Evolutionary conservation across 2,329 filamentous ascomycete species (phyloP).

Genomic region (Alternaria panax): DNA sequence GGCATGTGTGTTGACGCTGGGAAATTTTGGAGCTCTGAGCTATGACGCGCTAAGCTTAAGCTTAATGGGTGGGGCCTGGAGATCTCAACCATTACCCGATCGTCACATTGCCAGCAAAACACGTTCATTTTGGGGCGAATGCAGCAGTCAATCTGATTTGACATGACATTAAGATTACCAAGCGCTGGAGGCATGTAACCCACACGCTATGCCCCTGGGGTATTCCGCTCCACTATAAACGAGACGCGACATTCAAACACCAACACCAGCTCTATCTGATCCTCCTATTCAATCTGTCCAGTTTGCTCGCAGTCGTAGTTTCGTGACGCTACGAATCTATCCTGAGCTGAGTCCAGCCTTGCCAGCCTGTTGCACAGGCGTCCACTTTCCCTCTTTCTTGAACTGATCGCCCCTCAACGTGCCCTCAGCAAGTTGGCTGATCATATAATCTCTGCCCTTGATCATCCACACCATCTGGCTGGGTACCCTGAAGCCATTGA

Average conservation of each 20-base stretch:
- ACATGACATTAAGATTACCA: not conserved
- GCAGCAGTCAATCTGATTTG: not conserved
- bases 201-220: not conserved
- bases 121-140: too few species aligned
- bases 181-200: too few species aligned
- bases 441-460: slow-evolving; percentile 55
- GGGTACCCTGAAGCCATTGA: slow-evolving; percentile 49
- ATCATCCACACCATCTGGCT: slow-evolving; percentile 53
- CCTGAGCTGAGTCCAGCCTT: slow-evolving; percentile 34
- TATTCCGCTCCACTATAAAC: slow-evolving; percentile 6
- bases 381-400: slow-evolving; percentile 49
- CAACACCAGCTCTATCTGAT: not conserved
- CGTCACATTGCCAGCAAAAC: not conserved
- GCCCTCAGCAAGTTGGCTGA: slow-evolving; percentile 32
- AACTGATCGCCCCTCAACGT: slow-evolving; percentile 42
- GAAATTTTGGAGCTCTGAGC: slow-evolving; percentile 40
- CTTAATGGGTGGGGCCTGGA: slow-evolving; percentile 20
- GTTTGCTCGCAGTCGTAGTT: not conserved
- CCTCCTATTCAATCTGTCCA: not conserved
- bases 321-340: not conserved
- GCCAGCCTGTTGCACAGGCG: slow-evolving; percentile 32
- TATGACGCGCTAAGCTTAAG: slow-evolving; percentile 31
- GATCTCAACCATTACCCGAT: slow-evolving; percentile 5
- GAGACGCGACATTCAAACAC: not conserved
- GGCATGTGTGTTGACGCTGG: slow-evolving; percentile 8